Percentiles rank a stretch among this genome's conserved stretches.
Evolutionary conservation across 495 filamentous ascomycete genomes (phyloP).

Genomic region (Aspergillus heteromorphus): DNA sequence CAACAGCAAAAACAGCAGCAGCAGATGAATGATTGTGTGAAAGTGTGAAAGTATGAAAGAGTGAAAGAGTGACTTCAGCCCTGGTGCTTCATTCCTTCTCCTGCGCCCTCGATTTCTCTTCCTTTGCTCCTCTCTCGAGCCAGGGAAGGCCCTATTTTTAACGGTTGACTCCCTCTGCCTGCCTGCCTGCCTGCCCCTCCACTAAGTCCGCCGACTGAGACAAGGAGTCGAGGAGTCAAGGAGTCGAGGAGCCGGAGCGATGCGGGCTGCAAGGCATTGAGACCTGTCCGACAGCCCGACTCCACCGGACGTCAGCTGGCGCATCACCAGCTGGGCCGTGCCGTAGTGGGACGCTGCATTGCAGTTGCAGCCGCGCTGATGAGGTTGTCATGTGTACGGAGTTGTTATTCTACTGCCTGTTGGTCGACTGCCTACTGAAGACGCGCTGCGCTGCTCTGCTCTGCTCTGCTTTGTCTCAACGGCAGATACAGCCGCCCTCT

Average conservation of each 20-base stretch:
- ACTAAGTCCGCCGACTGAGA: conserved; percentile 23
- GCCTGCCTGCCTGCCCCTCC: conserved; percentile 1
- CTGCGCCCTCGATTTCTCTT: conserved; percentile 10
- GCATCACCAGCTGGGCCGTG: conserved; percentile 9
- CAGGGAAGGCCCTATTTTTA: conserved; percentile 15
- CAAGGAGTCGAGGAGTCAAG: conserved; percentile 18
- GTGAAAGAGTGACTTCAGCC: not conserved
- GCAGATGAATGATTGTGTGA: no score
- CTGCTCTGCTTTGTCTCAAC: no score
- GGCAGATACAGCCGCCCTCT: no score
- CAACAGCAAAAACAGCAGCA: no score
- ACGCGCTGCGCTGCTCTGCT: no score
- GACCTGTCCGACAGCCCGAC: not conserved
- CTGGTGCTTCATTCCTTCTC: conserved; percentile 10
- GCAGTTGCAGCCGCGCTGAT: conserved; percentile 9
- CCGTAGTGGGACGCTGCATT: conserved; percentile 11
- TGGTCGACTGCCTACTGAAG: no score
- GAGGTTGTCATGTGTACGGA: not conserved
- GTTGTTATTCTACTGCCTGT: not conserved
- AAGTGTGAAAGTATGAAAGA: no score
- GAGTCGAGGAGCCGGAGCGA: conserved; percentile 13
- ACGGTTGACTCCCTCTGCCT: conserved; percentile 1
- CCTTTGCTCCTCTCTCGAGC: conserved; percentile 1
- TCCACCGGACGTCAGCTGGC: not conserved
- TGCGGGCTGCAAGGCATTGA: conserved; percentile 21